Base-by-base conservation (phyloP, 192 early-diverging fungal genomes). In the Geranomyces michiganensis region DNA sequence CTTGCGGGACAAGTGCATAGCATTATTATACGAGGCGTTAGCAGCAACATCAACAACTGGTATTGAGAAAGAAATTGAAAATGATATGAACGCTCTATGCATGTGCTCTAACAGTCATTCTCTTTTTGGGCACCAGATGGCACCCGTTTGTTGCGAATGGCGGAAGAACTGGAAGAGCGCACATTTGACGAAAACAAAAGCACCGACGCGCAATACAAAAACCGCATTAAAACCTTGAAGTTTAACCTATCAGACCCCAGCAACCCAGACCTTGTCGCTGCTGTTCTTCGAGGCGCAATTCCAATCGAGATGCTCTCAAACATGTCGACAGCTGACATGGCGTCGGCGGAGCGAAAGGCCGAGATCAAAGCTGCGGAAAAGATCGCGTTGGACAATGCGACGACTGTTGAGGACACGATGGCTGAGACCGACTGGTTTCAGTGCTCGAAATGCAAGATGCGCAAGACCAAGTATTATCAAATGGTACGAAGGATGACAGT, bases 341-440 rank as follows among this genome's bases (percentile, higher is more conserved):
- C 93, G 33, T 93, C 94, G 0, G 91, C 93, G 62, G 91, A 95
- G 63, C 84, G 84, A 13, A 91, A 90, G 77, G 81, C 86, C 22
- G 83, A 85, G 19, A 87, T 92, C 48, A 80, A 88, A 41, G 84
- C 84, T 60, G 88, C 95, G 30, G 81, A 89, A 55, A 81, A 92
- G 65, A 79, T 91, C 47, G 90, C 87, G 62, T 77, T 96, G 62
- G 89, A 90, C 55, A 85, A 90, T 53, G 93, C 95, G 29, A 83
- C 89, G 64, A 88, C 90, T 24, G 94, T 93, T 5, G 85, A 80
- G 29, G 85, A 85, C 24, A 78, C 78, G 45, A 82, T 89, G 60
- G 93, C 94, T 7, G 93, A 90, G 71, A 99, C 96, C 0, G 93
- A 96, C 73, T 88, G 90, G 86, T 98, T 98, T 84, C 88, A 85